A percentile compares a stretch with the other conserved stretches of the same genome.
Evolutionary conservation across 306 rosid species (phyloP).

Genomic region (Astragalus membranaceus): DNA sequence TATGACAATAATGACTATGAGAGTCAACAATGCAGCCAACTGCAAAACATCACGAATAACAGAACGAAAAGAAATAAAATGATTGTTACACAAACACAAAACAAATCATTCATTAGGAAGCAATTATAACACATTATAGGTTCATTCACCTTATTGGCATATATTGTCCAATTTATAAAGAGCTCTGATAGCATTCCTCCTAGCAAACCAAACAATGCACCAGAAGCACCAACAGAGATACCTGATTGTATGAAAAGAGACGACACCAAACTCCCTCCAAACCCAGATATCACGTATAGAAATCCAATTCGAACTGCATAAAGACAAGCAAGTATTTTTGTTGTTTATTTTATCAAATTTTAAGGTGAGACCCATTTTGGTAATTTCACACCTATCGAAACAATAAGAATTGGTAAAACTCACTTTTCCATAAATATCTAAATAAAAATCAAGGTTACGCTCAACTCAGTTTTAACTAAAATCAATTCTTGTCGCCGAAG

Average conservation of each 20-base stretch:
- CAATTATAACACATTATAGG: neutral
- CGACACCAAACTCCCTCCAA: conserved; percentile 77
- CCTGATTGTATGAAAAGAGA: conserved; percentile 54
- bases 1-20: conserved; percentile 42
- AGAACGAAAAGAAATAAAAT: conserved; percentile 21
- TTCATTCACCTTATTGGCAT: conserved; percentile 66
- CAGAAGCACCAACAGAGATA: conserved; percentile 92
- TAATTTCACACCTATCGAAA: no score
- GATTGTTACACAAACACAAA: neutral
- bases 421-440: no score
- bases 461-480: no score
- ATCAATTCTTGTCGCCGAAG: no score
- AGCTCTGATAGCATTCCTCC: conserved; percentile 93
- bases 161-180: conserved; percentile 79
- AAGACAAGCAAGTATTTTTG: no score
- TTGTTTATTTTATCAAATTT: no score
- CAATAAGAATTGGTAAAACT: no score
- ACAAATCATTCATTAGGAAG: conserved; percentile 6
- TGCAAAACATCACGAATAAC: conserved; percentile 26
- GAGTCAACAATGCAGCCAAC: conserved; percentile 64
- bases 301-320: conserved; percentile 59
- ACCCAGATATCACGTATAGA: conserved; percentile 68
- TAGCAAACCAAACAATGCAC: conserved; percentile 80
- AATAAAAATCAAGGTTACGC: no score
- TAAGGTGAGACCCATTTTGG: no score